Evolutionary conservation across 371 early-diverging fungal species (phyloP), one percentile per base, ranked within the genome.

Genomic region (Mortierella sp.): DNA sequence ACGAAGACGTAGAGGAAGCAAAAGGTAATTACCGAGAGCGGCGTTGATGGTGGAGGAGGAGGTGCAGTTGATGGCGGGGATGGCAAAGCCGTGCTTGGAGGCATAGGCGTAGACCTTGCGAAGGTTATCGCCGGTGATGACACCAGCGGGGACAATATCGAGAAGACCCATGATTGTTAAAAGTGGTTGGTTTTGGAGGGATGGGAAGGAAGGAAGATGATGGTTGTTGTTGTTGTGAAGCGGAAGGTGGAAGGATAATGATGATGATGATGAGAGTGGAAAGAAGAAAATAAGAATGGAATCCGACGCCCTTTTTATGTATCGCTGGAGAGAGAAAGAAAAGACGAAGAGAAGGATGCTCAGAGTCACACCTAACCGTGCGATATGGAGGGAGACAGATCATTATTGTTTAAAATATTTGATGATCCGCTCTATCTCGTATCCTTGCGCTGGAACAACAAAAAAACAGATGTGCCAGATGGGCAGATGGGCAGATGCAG

Each of bases 21-120:
- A n/a, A n/a, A n/a, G n/a, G n/a, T n/a, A 43, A 24, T 83, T 79
- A 83, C 84, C 84, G 65, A 97, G 92, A 64, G 92, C 92, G 70
- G 97, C 97, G 83, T 96, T 97, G 85, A 96, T 85, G 74, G 96
- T 95, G 73, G 95, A 95, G 61, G 96, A 94, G 69, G 95, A 93
- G 79, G 96, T 96, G 92, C 96, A 95, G 92, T 97, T 97, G 88
- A 97, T 93, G 70, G 97, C 96, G 70, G 97, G 96, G 86, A 97
- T 97, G 77, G 97, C 97, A 76, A 96, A 96, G 48, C 89, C 85
- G 80, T 96, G 88, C 81, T 94, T 90, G 76, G 92, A 92, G 66
- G 96, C 95, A 75, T 96, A 96, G 75, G 91, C 88, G 72, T 94
- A 94, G 73, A 96, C 86, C 92, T 96, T 96, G 86, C 91, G 90